Evolutionary conservation across 2,329 filamentous ascomycete genomes (phyloP).

Genomic region (Lecanicillium sp.): DNA sequence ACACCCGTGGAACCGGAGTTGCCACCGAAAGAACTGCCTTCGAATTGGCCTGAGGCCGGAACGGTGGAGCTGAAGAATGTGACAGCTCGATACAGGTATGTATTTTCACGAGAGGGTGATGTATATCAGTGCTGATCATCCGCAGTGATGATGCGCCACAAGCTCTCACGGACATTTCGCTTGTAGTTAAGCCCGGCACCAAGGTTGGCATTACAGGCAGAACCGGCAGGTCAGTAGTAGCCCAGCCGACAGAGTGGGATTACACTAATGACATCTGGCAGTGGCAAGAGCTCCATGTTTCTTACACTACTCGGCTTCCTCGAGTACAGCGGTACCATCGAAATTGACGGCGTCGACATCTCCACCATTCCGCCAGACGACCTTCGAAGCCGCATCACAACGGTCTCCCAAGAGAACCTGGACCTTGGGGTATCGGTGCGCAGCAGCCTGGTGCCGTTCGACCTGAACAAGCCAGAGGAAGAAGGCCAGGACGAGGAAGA

Average conservation of each 20-base stretch:
- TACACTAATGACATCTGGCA: too few species aligned
- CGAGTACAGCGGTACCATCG: conserved; percentile 14
- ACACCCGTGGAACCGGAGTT: neutral
- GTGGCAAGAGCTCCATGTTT: conserved; percentile 21
- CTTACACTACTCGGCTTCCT: conserved; percentile 16
- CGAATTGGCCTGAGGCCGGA: neutral
- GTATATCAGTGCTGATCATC: neutral
- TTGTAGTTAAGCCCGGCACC: conserved; percentile 21
- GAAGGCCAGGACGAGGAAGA: neutral
- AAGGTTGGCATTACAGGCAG: conserved; percentile 31
- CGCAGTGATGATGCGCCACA: neutral
- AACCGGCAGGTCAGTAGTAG: conserved; percentile 23
- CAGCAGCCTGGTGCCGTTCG: too few species aligned
- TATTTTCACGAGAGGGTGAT: neutral
- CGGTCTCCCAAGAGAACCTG: conserved; percentile 45
- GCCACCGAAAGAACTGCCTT: neutral
- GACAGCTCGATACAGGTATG: neutral
- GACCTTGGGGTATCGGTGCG: too few species aligned
- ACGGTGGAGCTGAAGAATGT: neutral
- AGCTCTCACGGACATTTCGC: conserved; percentile 21
- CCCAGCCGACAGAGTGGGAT: neutral
- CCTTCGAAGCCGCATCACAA: conserved; percentile 40
- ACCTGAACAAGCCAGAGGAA: conserved; percentile 18
- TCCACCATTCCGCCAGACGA: conserved; percentile 29
- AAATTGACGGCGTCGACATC: conserved; percentile 35